Conservation (phyloP, 768 basidiomycete species). For the Panellus pusillus region DNA sequence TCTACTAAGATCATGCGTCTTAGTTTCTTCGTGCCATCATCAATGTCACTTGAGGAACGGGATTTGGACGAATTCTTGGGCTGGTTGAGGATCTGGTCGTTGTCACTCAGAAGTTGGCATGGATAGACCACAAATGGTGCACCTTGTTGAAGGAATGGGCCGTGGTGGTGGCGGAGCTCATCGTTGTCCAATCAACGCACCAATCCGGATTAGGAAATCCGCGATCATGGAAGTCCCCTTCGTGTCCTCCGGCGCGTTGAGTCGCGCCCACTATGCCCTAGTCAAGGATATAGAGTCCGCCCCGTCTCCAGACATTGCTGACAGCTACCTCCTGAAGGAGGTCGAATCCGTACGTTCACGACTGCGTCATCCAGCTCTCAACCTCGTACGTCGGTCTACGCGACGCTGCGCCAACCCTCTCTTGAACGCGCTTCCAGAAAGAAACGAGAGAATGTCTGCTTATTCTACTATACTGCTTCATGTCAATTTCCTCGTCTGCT, state of each 20-base stretch:
- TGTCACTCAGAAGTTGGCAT: not conserved
- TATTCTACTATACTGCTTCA: slow-evolving; percentile 68
- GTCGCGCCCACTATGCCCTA: slow-evolving; percentile 71
- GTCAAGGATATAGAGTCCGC: slow-evolving; percentile 73
- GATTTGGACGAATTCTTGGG: slow-evolving; percentile 66
- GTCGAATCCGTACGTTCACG: slow-evolving; percentile 55
- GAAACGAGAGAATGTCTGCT: slow-evolving; percentile 67
- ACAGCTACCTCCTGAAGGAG: slow-evolving; percentile 61
- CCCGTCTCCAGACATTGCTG: slow-evolving; percentile 53
- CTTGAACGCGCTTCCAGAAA: slow-evolving; percentile 42
- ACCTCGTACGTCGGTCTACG: slow-evolving; percentile 47
- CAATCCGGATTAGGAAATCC: slow-evolving; percentile 4
- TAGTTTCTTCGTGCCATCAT: slow-evolving; percentile 84
- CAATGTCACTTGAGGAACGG: slow-evolving; percentile 57
- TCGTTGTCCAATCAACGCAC: not conserved
- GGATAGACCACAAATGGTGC: not conserved
- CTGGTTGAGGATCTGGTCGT: slow-evolving; percentile 60
- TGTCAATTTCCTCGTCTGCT: slow-evolving; percentile 44
- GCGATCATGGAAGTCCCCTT: slow-evolving; percentile 70
- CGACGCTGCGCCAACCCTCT: slow-evolving; percentile 8
- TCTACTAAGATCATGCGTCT: slow-evolving; percentile 87
- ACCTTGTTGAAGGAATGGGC: slow-evolving; percentile 77
- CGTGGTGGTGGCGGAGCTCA: slow-evolving; percentile 24
- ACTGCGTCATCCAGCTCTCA: slow-evolving; percentile 49
- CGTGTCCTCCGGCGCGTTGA: slow-evolving; percentile 74